Base-by-base conservation (phyloP, 495 filamentous ascomycete genomes). In the Trichoderma virens region DNA sequence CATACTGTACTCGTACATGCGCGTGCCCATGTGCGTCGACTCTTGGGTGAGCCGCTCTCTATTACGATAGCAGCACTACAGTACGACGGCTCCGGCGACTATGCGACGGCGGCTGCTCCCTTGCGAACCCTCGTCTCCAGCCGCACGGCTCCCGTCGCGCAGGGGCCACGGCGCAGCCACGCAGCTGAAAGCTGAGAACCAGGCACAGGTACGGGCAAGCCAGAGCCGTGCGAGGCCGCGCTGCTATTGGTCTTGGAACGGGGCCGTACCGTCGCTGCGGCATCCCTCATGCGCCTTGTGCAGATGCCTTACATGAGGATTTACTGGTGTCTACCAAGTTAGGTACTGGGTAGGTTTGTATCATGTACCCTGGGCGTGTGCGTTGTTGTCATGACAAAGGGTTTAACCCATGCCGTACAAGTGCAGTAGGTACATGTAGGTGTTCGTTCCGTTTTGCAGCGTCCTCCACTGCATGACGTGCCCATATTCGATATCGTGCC, bases 61-160 rank as follows among this genome's bases (percentile, higher is more conserved):
- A 6, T 47, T 8, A n/a, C 4, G 43, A 7, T 20, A n/a, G n/a
- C n/a, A n/a, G n/a, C n/a, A n/a, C n/a, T n/a, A n/a, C n/a, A n/a
- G n/a, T n/a, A n/a, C n/a, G 43, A 47, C n/a, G 18, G 43, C 43
- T 47, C 16, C 43, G 51, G 23, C 23, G 7, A 56, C 27, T 20
- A 56, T 56, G 51, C 51, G 51, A 56, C 51, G 51, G 51, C 51
- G 51, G 51, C 14, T 14, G 27, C 3, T 56, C 51, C 51, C 51
- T 56, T n/a, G 1, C 25, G 51, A 56, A 56, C 51, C 51, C 51
- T 30, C 27, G 8, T 27, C 27, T 56, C 25, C 51, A 56, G 51
- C 51, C 51, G 51, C 51, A 56, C 51, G 45, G 45, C n/a, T n/a
- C n/a, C n/a, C n/a, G n/a, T n/a, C 9, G 7, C 51, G 2, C 9